These are phyloP conservation scores for Magnusiomyces fungicola DNA, from an alignment of 1,139 yeast genomes.

Conservation along the genomic window DNA sequence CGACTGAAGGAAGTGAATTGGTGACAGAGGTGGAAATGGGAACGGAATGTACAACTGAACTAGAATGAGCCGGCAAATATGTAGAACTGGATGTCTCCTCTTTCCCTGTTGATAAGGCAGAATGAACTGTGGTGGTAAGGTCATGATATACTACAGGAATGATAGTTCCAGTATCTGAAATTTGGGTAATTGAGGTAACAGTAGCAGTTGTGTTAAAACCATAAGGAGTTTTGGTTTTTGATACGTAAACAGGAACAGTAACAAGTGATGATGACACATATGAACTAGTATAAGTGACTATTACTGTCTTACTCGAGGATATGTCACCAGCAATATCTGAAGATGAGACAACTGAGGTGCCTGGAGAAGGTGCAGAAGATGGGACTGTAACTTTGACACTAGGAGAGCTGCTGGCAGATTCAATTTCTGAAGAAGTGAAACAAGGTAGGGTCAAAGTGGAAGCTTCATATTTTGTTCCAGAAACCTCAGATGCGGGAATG, in stretches of 20 bases:
- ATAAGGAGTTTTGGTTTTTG: not conserved
- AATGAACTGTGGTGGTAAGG: not conserved
- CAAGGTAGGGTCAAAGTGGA: not conserved
- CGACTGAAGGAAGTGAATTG: not conserved
- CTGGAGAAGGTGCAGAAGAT: not conserved
- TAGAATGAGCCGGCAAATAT: not conserved
- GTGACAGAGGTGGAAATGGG: not conserved
- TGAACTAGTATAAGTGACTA: not conserved
- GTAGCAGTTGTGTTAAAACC: not conserved
- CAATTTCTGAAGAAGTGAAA: not conserved
- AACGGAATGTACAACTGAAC: not conserved
- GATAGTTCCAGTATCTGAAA: not conserved
- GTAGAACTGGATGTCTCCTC: not conserved
- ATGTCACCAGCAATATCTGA: not conserved
- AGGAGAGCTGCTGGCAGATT: not conserved
- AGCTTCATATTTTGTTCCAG: not conserved
- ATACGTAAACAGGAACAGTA: not conserved
- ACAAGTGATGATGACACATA: not conserved
- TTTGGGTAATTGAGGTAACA: not conserved
- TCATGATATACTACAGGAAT: not conserved
- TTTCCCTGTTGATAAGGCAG: not conserved
- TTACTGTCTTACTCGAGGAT: not conserved
- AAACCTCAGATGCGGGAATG: not conserved
- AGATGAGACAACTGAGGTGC: not conserved
- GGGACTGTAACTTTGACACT: not conserved